Conservation (phyloP, 176 grass and related monocot genomes). For the Triticum aestivum region DNA sequence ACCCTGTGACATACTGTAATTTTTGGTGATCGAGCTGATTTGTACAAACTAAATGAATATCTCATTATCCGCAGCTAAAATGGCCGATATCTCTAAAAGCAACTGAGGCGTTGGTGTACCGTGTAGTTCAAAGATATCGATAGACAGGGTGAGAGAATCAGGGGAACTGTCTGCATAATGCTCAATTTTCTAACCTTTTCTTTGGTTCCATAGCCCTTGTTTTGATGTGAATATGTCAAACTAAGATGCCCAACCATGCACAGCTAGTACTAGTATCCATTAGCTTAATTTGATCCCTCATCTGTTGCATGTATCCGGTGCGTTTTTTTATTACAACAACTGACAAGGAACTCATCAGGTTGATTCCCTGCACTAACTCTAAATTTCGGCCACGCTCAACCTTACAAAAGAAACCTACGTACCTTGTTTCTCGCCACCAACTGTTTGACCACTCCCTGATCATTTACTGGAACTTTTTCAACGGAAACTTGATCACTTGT, state of each 20-base stretch:
- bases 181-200: neutral
- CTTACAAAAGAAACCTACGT: neutral
- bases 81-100: neutral
- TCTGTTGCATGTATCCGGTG: neutral
- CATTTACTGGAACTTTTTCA: neutral
- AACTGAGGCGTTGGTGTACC: neutral
- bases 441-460: neutral
- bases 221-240: slow-evolving; percentile 16
- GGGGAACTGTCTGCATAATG: slow-evolving; percentile 20
- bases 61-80: neutral
- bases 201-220: neutral
- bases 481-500: neutral
- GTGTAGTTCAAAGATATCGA: neutral
- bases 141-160: slow-evolving; percentile 19
- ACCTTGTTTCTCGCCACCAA: neutral
- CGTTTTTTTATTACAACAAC: neutral
- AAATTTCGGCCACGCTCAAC: neutral
- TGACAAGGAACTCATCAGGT: neutral
- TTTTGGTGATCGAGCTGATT: too few species aligned
- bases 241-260: neutral
- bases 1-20: too few species aligned
- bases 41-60: too few species aligned
- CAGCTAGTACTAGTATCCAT: neutral
- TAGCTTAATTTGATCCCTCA: neutral
- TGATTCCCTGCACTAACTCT: neutral